Evolutionary conservation across 768 basidiomycete species (phyloP), one percentile per base, ranked within the genome.

Genomic region (Tubosaeta sp.): DNA sequence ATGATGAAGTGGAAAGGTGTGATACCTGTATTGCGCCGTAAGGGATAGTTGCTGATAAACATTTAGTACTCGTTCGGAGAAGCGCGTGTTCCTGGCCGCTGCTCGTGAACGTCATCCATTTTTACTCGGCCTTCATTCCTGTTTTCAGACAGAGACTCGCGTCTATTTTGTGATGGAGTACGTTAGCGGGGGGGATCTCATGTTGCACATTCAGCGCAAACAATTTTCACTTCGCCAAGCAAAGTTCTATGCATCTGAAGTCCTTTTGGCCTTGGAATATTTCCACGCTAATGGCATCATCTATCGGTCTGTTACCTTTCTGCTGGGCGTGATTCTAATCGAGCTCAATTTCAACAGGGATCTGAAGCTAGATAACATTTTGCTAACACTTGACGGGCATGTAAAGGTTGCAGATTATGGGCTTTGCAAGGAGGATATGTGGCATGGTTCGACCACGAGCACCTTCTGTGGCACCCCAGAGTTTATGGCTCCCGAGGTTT

Each of bases 101-200:
- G 95, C 96, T 4, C 81, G 87, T 54, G 94, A 98, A 68, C 83
- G 94, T 5, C 96, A 99, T 73, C 96, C 96, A 0, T 99, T 99
- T 83, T 73, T 99, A 36, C 86, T 99, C 56, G 91, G 88, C 12
- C 76, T 99, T 35, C 96, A 98, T 66, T 98, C 95, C 14, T 98
- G 96, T 76, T 99, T 99, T 84, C 96, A 99, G 73, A 98, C 96
- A 4, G 96, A 98, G 71, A 98, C 96, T 4, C 87, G 96, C 19
- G 87, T 99, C 46, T 99, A 99, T 76, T 98, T 99, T 66, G 96
- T 98, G 60, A 98, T 99, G 96, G 96, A 98, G 73, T 99, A 98
- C 71, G 89, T 99, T 55, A 94, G 92, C 63, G 96, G 96, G 53
- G 96, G 96, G 59, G 96, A 99, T 75, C 80, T 99, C 53, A 98